phyloP scores from a whole-genome alignment of 139 green algal species.

The Chlamydomonas schloesseri region DNA sequence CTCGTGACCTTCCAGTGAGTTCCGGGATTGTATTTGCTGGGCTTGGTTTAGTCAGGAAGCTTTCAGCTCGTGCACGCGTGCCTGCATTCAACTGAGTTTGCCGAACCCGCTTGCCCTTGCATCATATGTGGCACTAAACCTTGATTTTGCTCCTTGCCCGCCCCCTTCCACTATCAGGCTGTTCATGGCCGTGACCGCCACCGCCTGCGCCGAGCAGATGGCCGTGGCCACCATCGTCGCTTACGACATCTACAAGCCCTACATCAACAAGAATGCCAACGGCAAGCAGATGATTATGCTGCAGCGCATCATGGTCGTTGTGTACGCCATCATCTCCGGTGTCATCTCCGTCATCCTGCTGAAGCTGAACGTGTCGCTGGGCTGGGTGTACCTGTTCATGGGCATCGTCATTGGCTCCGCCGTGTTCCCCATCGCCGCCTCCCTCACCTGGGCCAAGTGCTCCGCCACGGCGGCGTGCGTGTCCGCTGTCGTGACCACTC shows the following conservation, averaged over 20 bases:
- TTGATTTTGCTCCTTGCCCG: too few relatives aligned
- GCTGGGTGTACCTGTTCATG: conserved; percentile 90
- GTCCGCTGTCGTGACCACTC: conserved; percentile 72
- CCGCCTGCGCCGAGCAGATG: conserved; percentile 91
- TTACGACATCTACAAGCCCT: conserved; percentile 81
- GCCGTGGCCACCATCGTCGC: conserved; percentile 88
- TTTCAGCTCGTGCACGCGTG: too few relatives aligned
- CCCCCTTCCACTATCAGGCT: too few relatives aligned
- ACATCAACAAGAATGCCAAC: conserved; percentile 85
- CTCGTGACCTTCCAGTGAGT: conserved; percentile 80
- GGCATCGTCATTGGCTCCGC: conserved; percentile 88
- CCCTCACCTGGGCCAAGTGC: conserved; percentile 72
- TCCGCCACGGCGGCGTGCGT: conserved; percentile 73
- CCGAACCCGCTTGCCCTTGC: too few relatives aligned
- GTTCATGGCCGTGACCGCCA: conserved; percentile 80
- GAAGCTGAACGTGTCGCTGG: conserved; percentile 80
- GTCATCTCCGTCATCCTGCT: conserved; percentile 88
- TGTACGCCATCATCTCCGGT: conserved; percentile 80
- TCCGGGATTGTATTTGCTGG: too few relatives aligned
- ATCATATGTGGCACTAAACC: too few relatives aligned
- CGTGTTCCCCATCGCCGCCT: conserved; percentile 75
- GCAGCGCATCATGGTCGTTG: conserved; percentile 63
- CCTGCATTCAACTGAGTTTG: too few relatives aligned
- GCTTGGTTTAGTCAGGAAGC: too few relatives aligned
- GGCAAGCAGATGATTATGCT: conserved; percentile 75